These are phyloP conservation scores for Deuterostichococcus epilithicus DNA, from an alignment of 139 green algal genomes.

Conservation along the genomic window DNA sequence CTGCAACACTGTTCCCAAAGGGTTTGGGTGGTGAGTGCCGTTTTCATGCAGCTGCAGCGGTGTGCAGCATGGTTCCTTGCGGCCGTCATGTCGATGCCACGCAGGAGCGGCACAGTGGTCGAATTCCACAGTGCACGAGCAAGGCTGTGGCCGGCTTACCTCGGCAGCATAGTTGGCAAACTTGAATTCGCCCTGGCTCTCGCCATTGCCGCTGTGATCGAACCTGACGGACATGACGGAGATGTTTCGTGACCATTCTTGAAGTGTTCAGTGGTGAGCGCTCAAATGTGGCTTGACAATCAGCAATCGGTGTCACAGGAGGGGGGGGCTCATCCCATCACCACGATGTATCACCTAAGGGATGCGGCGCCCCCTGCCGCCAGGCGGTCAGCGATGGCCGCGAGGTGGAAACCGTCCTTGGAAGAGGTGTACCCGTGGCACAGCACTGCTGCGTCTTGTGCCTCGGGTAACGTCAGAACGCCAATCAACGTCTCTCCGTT, in stretches of 20 bases:
- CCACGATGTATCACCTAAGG: neutral
- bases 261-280: too few species aligned
- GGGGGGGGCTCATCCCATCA: too few species aligned
- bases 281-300: too few species aligned
- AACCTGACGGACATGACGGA: conserved; percentile 2
- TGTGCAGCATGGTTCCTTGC: too few species aligned
- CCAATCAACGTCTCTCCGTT: neutral
- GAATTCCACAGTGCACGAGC: too few species aligned
- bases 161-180: conserved; percentile 56
- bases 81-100: too few species aligned
- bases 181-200: conserved; percentile 45
- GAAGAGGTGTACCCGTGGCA: conserved; percentile 14
- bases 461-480: neutral
- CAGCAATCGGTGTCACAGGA: too few species aligned
- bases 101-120: too few species aligned
- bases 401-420: conserved; percentile 11
- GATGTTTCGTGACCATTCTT: too few species aligned
- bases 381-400: neutral
- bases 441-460: neutral
- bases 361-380: neutral
- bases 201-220: conserved; percentile 34
- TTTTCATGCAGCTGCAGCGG: too few species aligned
- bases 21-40: too few species aligned
- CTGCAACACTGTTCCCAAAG: too few species aligned
- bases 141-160: conserved; percentile 12